Base-by-base conservation (phyloP, 2,329 filamentous ascomycete genomes). In the Tolypocladium endophyticum region DNA sequence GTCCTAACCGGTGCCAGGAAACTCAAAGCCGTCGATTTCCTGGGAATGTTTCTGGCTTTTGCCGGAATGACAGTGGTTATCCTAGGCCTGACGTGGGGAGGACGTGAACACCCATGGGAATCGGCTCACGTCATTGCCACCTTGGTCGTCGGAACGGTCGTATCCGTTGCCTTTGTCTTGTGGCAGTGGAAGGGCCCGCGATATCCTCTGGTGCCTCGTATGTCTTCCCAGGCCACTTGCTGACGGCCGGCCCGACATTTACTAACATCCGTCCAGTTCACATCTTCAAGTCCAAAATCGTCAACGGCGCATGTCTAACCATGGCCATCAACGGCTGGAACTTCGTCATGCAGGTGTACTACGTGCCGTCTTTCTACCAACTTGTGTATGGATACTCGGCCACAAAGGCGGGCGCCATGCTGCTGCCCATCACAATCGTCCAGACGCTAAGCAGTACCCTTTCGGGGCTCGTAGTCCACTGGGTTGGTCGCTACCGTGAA, bases 301-400 rank as follows among this genome's bases (percentile, higher is more conserved):
- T 83, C 36, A 81, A 81, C 41, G 81, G 81, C 1, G 79, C 80
- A 1, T 82, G 79, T 61, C 63, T 84, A 23, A 82, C 79, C 20
- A 82, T 82, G 79, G 79, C 80, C 41, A 77, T 84, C 65, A 83
- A 83, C 57, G 81, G 81, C 4, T 84, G 81, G 81, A 83, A 83
- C 63, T 83, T 83, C 59, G 72, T 83, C 30, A 77, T 81, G n/a
- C 81, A 84, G 62, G 71, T 81, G 9, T 81, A 80, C 62, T 80
- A 76, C 60, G 73, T 78, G 5, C 75, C 75, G 0, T 71, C 73
- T 0, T 79, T 79, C 61, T 79, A 79, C 61, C 78, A 79, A 58
- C 73, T 79, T 14, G 73, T 71, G 1, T 78, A 76, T 58, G 72
- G 70, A 25, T 79, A 77, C 63, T 75, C 71, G 0, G 73, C 74